Evolutionary conservation across 225 moss, liverwort and hornwort genomes (phyloP).

Genomic region (Antitrichia curtipendula): DNA sequence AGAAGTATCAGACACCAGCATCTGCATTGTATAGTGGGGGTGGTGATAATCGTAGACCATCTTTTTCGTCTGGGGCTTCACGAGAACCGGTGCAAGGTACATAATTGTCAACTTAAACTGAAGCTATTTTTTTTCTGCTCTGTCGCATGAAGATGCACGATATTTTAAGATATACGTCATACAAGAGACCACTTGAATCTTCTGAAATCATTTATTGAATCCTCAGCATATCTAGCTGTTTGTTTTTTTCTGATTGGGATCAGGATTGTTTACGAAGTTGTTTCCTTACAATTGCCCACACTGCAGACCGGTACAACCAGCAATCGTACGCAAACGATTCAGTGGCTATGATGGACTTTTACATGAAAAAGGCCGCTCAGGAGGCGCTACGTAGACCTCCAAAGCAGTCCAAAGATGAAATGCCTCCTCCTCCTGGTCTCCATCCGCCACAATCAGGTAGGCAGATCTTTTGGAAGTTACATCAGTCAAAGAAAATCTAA

Average conservation of each 20-base stretch:
- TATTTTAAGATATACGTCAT: neutral
- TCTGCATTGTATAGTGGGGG: slow-evolving; percentile 86
- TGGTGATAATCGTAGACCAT: slow-evolving; percentile 35
- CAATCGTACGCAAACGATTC: slow-evolving; percentile 65
- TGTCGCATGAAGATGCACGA: neutral
- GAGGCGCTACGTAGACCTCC: slow-evolving; percentile 85
- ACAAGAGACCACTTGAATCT: neutral
- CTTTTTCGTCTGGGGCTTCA: slow-evolving; percentile 22
- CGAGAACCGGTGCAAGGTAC: slow-evolving; percentile 62
- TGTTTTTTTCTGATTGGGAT: neutral
- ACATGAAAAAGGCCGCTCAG: slow-evolving; percentile 98
- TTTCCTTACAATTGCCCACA: neutral
- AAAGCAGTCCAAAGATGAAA: slow-evolving; percentile 80
- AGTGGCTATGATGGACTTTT: slow-evolving; percentile 99
- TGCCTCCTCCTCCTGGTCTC: slow-evolving; percentile 57
- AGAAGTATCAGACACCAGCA: slow-evolving; percentile 82
- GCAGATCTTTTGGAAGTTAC: neutral
- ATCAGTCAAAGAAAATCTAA: neutral
- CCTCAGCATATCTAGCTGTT: neutral
- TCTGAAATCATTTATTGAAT: neutral
- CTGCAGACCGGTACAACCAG: slow-evolving; percentile 35
- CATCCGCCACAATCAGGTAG: slow-evolving; percentile 46
- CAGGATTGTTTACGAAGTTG: neutral
- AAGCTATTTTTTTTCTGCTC: neutral
- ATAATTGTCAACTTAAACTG: neutral